Base-by-base conservation (phyloP, 164 flowering plant genomes). In the Vitis riparia region DNA sequence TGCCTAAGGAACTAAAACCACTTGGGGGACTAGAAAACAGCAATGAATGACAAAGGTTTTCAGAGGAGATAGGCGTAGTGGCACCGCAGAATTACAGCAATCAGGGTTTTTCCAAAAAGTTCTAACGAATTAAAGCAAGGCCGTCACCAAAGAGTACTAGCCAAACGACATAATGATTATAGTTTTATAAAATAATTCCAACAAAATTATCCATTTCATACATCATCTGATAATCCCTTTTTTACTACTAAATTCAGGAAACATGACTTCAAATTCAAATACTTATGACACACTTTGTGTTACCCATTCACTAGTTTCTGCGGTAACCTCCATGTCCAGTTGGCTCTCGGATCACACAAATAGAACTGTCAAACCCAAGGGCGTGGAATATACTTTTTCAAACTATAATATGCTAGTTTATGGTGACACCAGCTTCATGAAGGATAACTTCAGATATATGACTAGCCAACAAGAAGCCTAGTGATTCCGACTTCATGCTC, bases 31-130 rank as follows among this genome's bases (percentile, higher is more conserved):
- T 69, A 68, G 78, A 92, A 89, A 55, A 91, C 86, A 0, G 94
- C 88, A 62, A 87, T 59, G 52, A 12, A 75, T 2, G 70, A 75
- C 0, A 89, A 86, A 3, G 97, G 98, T 77, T 89, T 92, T 37
- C 92, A 70, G 5, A 94, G 71, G 32, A 69, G 78, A 65, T 88
- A 64, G 3, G 96, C 92, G 59, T 86, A 88, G 59, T 73, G 69
- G 7, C 94, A 86, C 19, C 92, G 75, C 67, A 94, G 89, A 97
- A 94, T 94, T 59, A 92, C 81, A 5, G 97, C 91, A n/a, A 94
- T 92, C 64, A 94, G 72, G n/a, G 98, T 94, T 83, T 92, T 94
- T 37, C 98, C 98, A 16, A 97, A 84, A 23, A 23, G 27, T 1
- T 23, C 27, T 23, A 23, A 23, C 1, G 2, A 23, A 23, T 23